Evolutionary conservation across 306 rosid species (phyloP).

Genomic region (Cicer judaicum): DNA sequence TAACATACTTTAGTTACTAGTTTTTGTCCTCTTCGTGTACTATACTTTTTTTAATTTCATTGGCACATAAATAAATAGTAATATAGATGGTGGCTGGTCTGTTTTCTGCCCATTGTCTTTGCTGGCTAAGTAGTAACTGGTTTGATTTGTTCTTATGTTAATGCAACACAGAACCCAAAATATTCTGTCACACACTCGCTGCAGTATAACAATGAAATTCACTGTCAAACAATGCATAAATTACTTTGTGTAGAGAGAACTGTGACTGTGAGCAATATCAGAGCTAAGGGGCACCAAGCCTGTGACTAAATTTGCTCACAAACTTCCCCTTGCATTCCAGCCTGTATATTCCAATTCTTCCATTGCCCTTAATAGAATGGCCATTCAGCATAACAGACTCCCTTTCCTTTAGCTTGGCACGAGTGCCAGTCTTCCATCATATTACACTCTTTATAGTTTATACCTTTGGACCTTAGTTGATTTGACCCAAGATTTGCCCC

Average conservation of each 20-base stretch:
- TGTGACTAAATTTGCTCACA: neutral
- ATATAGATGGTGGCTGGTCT: slow-evolving; percentile 2
- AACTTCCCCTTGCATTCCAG: neutral
- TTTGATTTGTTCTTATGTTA: neutral
- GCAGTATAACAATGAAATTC: neutral
- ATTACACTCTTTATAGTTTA: neutral
- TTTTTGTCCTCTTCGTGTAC: slow-evolving; percentile 23
- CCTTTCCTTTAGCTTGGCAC: neutral
- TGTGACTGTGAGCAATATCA: neutral
- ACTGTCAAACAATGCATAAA: neutral
- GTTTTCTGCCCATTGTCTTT: neutral
- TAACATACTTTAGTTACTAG: neutral
- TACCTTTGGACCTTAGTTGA: neutral
- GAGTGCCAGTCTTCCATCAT: neutral
- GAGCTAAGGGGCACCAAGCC: neutral
- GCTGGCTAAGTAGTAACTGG: slow-evolving; percentile 24
- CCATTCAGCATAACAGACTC: neutral
- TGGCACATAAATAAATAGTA: neutral
- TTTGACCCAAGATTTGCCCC: neutral
- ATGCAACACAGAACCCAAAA: neutral
- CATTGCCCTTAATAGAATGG: neutral
- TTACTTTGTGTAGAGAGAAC: neutral
- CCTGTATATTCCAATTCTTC: slow-evolving; percentile 1
- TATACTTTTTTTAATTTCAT: slow-evolving; percentile 32
- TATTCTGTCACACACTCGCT: slow-evolving; percentile 9